These are phyloP conservation scores for Chytridium lagenaria DNA, from an alignment of 371 early-diverging fungal genomes.

Conservation along the genomic window DNA sequence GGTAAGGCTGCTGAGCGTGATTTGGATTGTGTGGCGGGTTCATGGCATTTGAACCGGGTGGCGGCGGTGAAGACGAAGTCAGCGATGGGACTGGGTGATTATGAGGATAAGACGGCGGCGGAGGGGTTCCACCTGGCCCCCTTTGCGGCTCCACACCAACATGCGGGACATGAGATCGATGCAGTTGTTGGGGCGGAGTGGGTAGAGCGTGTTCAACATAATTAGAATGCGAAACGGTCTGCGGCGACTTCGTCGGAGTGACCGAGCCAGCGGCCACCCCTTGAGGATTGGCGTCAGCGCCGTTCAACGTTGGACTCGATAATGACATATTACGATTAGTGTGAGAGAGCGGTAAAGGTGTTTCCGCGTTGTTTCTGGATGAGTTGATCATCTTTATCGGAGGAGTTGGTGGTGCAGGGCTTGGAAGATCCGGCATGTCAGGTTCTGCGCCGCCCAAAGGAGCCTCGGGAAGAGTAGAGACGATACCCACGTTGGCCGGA, in stretches of 20 bases:
- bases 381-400: not conserved
- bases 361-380: too few species aligned
- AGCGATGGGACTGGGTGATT: not conserved
- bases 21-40: not conserved
- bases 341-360: not conserved
- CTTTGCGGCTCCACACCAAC: not conserved
- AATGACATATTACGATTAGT: not conserved
- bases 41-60: not conserved
- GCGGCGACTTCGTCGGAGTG: not conserved
- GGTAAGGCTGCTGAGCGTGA: too few species aligned
- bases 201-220: not conserved
- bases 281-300: not conserved
- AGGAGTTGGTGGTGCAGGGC: slow-evolving; percentile 10
- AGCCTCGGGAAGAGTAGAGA: not conserved
- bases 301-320: not conserved
- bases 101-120: not conserved
- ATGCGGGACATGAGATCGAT: not conserved
- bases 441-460: not conserved
- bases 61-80: not conserved
- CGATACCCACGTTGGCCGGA: not conserved
- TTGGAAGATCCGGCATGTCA: not conserved
- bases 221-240: not conserved
- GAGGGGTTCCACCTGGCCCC: too few species aligned
- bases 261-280: not conserved
- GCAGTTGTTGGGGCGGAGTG: not conserved